Base-by-base conservation (phyloP, 129 eudicot genomes). In the Flaveria robusta region DNA sequence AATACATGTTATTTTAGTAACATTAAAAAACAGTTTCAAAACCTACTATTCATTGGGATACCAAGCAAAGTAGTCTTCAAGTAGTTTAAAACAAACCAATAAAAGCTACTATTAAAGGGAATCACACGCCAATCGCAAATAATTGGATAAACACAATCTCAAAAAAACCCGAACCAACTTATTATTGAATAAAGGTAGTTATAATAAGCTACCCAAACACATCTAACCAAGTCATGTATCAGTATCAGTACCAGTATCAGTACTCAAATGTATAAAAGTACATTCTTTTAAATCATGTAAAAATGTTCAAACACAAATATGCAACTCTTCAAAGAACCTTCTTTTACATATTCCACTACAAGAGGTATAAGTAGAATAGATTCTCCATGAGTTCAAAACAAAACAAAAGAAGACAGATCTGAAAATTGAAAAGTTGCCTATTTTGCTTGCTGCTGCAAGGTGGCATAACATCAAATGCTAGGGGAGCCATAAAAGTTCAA, bases 401-500 rank as follows among this genome's bases (percentile, higher is more conserved):
- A 37, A 76, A 16, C 12, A 76, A 66, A 76, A 54, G 6, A 39
- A 39, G 37, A 65, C 75, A 77, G 19, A 75, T 45, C 71, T 75
- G 54, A 11, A 74, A 74, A 50, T 4, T 27, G 68, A 27, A 76
- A 43, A 75, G 60, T 49, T 34, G 37, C 52, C 66, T 66, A 50
- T 34, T 66, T 67, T 26, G 26, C 68, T 56, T 39, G 56, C 15
- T 58, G n/a, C 58, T 39, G 66, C 66, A 59, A 65, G 69, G 16
- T 69, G 70, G 81, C 74, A 31, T 77, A 39, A 41, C 79, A 79
- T 74, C 56, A 56, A 68, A 64, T 52, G 20, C 56, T 66, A 73
- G 4, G 62, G 59, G 26, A 55, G 51, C 79, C 69, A 29, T 41
- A 49, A 81, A 63, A 68, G 45, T 62, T 29, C 0, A 31, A 62